A percentile compares a stretch with the other conserved stretches of the same genome.
Evolutionary conservation across 2,329 filamentous ascomycete species (phyloP).

Genomic region (Botrytis aclada): DNA sequence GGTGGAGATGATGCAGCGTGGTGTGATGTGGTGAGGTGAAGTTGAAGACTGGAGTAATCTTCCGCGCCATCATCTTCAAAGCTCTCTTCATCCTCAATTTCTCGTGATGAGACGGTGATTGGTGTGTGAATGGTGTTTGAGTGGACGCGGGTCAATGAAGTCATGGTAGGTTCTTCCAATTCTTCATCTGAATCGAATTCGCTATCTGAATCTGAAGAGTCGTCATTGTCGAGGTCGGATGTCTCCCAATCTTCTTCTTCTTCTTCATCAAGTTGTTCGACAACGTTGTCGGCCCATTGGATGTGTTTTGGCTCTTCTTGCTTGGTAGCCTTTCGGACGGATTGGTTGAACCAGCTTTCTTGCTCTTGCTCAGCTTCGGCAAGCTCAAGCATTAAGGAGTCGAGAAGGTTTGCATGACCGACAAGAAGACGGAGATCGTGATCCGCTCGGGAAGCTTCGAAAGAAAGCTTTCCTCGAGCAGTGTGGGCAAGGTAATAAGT

Average conservation of each 20-base stretch:
- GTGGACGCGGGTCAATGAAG: constrained; percentile 47
- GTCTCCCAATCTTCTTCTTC: constrained; percentile 65
- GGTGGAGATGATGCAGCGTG: constrained; percentile 55
- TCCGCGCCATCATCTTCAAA: constrained; percentile 56
- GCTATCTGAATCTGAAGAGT: constrained; percentile 52
- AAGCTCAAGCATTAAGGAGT: constrained; percentile 87
- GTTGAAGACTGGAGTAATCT: constrained; percentile 61
- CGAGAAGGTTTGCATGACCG: constrained; percentile 96
- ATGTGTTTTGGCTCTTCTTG: constrained; percentile 64
- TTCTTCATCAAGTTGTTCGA: constrained; percentile 54
- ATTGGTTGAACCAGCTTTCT: constrained; percentile 97
- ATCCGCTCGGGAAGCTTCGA: constrained; percentile 83
- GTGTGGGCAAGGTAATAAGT: constrained; percentile 98
- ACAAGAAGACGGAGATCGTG: constrained; percentile 95
- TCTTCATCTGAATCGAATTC: constrained; percentile 56
- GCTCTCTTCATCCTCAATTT: constrained; percentile 39
- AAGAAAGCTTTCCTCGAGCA: constrained; percentile 91
- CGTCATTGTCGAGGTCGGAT: constrained; percentile 56
- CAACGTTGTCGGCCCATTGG: constrained; percentile 80
- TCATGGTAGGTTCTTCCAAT: constrained; percentile 52
- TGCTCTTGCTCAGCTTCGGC: constrained; percentile 93
- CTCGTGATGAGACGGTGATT: constrained; percentile 1
- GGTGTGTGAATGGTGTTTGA: constrained; percentile 40
- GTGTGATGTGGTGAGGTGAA: constrained; percentile 68
- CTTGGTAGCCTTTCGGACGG: constrained; percentile 70